A percentile compares a stretch with the other conserved stretches of the same genome.
Conservation (phyloP, 2,329 filamentous ascomycete genomes). For the Sphaerostilbella broomeana region DNA sequence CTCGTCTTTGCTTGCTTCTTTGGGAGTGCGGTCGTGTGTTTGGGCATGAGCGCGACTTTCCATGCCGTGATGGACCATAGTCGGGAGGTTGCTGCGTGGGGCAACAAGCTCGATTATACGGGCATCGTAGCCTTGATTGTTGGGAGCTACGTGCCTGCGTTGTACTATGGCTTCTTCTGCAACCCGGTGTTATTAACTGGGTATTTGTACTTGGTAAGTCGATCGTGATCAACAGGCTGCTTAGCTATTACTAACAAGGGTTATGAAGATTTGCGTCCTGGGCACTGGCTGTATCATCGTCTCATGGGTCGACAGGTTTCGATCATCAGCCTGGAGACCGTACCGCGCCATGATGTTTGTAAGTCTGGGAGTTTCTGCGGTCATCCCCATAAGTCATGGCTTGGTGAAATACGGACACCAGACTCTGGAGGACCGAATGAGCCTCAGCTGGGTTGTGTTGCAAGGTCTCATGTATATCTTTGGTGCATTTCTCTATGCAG, state of each 20-base stretch:
- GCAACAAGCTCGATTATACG: constrained; percentile 90
- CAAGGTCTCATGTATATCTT: constrained; percentile 80
- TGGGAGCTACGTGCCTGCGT: constrained; percentile 79
- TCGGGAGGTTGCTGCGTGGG: constrained; percentile 66
- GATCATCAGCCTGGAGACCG: constrained; percentile 75
- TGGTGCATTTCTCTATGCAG: constrained; percentile 81
- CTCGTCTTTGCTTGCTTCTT: constrained; percentile 75
- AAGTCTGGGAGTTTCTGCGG: constrained; percentile 72
- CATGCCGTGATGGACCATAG: constrained; percentile 86
- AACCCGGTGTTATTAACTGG: constrained; percentile 55
- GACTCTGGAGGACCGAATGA: constrained; percentile 65
- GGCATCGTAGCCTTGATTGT: constrained; percentile 90
- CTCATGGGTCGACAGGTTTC: constrained; percentile 74
- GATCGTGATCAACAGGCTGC: background rate
- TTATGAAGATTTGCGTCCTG: constrained; percentile 63
- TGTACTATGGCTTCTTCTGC: constrained; percentile 83
- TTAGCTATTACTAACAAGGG: constrained; percentile 14
- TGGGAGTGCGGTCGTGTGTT: constrained; percentile 61
- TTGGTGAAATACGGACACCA: constrained; percentile 58
- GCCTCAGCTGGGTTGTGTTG: constrained; percentile 70
- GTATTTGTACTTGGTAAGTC: constrained; percentile 69
- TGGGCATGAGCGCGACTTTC: constrained; percentile 78
- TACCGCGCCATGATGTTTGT: constrained; percentile 89
- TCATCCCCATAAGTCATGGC: constrained; percentile 78
- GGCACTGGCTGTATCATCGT: constrained; percentile 70